phyloP scores from a whole-genome alignment of 139 green algal genomes.

The Chlorella sorokiniana region DNA sequence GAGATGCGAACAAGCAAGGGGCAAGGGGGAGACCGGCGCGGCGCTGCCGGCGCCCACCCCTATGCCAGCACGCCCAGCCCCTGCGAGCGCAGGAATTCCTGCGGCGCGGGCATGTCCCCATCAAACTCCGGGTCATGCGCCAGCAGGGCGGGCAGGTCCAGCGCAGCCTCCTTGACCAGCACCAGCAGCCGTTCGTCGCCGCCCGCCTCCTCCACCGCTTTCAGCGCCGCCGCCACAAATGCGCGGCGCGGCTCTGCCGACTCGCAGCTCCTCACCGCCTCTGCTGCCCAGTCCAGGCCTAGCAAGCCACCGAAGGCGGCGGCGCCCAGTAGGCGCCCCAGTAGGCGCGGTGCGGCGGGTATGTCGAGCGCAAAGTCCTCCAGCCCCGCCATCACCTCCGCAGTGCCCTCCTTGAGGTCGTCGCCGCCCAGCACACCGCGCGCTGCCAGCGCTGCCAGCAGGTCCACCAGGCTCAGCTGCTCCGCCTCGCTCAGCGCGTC shows the following conservation, averaged over 20 bases:
- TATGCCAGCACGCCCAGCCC: slow-evolving; percentile 48
- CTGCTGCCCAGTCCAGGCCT: slow-evolving; percentile 35
- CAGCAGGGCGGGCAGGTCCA: slow-evolving; percentile 60
- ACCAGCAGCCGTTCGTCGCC: slow-evolving; percentile 46
- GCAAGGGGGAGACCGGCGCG: not conserved
- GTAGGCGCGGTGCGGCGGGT: slow-evolving; percentile 66
- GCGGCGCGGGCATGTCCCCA: slow-evolving; percentile 46
- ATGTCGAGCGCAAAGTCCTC: slow-evolving; percentile 82
- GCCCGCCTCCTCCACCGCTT: slow-evolving; percentile 30
- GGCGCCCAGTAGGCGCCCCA: slow-evolving; percentile 68
- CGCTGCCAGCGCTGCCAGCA: slow-evolving; percentile 68
- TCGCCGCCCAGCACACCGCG: slow-evolving; percentile 47
- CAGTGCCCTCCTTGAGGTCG: slow-evolving; percentile 61
- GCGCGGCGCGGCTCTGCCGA: slow-evolving; percentile 62
- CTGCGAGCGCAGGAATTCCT: slow-evolving; percentile 59
- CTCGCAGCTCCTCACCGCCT: slow-evolving; percentile 46
- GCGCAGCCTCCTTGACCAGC: slow-evolving; percentile 31
- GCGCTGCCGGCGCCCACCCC: not conserved
- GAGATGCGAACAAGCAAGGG: not conserved
- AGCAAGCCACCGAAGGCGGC: slow-evolving; percentile 46
- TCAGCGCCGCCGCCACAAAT: slow-evolving; percentile 61
- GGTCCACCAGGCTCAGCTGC: slow-evolving; percentile 56
- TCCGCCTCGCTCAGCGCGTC: slow-evolving; percentile 65
- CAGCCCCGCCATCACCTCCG: slow-evolving; percentile 53
- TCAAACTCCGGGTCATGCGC: slow-evolving; percentile 72